phyloP scores from a whole-genome alignment of 495 filamentous ascomycete genomes.

The Penicillium macrosclerotiorum region DNA sequence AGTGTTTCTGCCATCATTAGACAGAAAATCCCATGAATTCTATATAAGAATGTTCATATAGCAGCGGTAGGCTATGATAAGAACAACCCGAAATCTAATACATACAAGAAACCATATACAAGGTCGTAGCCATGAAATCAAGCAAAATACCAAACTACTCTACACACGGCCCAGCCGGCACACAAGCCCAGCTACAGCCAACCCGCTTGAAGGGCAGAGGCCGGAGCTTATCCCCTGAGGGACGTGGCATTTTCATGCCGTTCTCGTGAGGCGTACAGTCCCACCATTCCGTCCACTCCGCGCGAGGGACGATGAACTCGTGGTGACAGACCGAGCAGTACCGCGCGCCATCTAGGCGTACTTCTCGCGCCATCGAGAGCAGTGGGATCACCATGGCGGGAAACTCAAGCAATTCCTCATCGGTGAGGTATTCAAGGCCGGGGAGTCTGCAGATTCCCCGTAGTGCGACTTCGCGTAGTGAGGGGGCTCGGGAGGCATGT shows the following conservation, averaged over 20 bases:
- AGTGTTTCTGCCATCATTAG: too few species aligned
- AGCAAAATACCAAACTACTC: neutral
- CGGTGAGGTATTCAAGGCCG: conserved; percentile 43
- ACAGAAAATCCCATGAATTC: neutral
- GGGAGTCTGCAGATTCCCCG: conserved; percentile 43
- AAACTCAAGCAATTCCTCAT: conserved; percentile 37
- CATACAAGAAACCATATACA: conserved; percentile 8
- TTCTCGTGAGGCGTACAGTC: conserved; percentile 47
- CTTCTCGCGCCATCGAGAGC: conserved; percentile 39
- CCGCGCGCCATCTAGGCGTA: conserved; percentile 50
- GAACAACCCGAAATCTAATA: conserved; percentile 5
- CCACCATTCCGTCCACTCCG: conserved; percentile 79
- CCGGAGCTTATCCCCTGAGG: conserved; percentile 33
- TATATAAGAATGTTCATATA: neutral
- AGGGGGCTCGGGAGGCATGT: conserved; percentile 34
- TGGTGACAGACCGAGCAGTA: conserved; percentile 60
- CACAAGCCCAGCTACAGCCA: conserved; percentile 67
- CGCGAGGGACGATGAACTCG: conserved; percentile 55
- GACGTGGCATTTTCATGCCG: conserved; percentile 39
- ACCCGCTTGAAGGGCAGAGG: conserved; percentile 61
- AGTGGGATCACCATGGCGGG: conserved; percentile 40
- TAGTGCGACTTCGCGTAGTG: conserved; percentile 59
- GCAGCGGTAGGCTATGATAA: neutral
- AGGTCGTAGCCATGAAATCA: neutral
- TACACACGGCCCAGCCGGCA: conserved; percentile 29